Base-by-base conservation (phyloP, 768 basidiomycete species). In the Phylloporus sp. region DNA sequence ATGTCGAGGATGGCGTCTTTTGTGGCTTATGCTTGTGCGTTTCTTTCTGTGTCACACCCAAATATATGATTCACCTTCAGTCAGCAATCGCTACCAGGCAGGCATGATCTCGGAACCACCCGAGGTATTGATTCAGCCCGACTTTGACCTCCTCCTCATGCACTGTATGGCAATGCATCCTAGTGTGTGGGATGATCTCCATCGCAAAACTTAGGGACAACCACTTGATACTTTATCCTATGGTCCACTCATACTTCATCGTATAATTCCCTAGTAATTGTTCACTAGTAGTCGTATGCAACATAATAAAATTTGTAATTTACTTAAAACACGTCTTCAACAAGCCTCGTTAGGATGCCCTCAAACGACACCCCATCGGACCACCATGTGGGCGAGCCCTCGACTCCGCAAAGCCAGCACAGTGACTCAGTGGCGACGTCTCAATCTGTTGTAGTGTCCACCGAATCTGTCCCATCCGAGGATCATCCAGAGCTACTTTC, bases 1-100 rank as follows among this genome's bases (percentile, higher is more conserved):
- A 71, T 31, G 31, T 69, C 22, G 52, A 58, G 47, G 36, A 64
- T 38, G 68, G 65, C 12, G 47, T 60, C 12, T 71, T 69, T 36
- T 85, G 83, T 51, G 69, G 61, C 44, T 67, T 81, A 31, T 85
- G 84, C 76, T 57, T 68, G 84, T 81, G 48, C 65, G 82, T 73
- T 45, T 24, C 24, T 15, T 50, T 48, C 6, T 40, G 23, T 32
- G 7, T 47, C 12, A 12, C n/a, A 10, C 23, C 4, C 20, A 27
- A 20, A 7, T 5, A 15, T 15, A 38, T 26, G 39, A 26, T 42
- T 54, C 45, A 41, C 40, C 26, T 27, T 45, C 29, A 7, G 34
- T 45, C 38, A 69, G 68, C 15, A 57, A 59, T 53, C 69, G 68
- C 35, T 55, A 60, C 20, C 59, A 69, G 16, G 58, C 52, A 10